Base-by-base conservation (phyloP, 2,329 filamentous ascomycete species). In the Tolypocladium capitatum region DNA sequence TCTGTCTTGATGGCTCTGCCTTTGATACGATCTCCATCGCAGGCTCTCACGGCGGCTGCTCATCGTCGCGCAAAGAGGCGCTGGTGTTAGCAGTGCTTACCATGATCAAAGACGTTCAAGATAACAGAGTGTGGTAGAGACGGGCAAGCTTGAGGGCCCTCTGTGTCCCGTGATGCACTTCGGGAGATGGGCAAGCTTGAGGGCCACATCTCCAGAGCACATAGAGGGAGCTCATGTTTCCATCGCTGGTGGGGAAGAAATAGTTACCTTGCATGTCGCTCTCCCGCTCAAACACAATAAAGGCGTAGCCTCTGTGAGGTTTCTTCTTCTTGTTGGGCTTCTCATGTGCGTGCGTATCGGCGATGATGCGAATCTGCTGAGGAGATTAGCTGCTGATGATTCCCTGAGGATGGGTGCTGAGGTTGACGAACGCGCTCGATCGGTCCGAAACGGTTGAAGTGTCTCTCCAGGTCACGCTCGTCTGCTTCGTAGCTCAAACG, bases 201-300 rank as follows among this genome's bases (percentile, higher is more conserved):
- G 64, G 65, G 65, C 67, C 66, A 60, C 60, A 56, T 66, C 64
- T 67, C 55, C 55, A 54, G 46, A 50, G 55, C 52, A 57, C 53
- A 54, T 55, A 55, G 54, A 47, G 51, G 41, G 48, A 33, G 33
- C 46, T 48, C 43, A 41, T 46, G 38, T 42, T 24, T 36, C 45
- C 45, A 51, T 46, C 35, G 42, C 45, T 41, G 50, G 44, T 43
- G 54, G 69, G 65, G 64, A 62, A 64, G 67, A 41, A 43, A 44
- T 47, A 42, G 48, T 68, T 94, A 96, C 90, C 89, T 88, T 94
- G 94, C 90, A 97, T 96, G 65, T 97, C 92, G 68, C 91, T 90
- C 70, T 97, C 92, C 65, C 87, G 84, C 68, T 97, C 91, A 63
- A 91, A 98, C 47, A 97, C 87, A 57, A 98, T 84, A 63, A 98